A percentile compares a stretch with the other conserved stretches of the same genome.
These are phyloP conservation scores for Blastobotrys petasosporus DNA, from an alignment of 1,139 yeast species.

Conservation along the genomic window DNA sequence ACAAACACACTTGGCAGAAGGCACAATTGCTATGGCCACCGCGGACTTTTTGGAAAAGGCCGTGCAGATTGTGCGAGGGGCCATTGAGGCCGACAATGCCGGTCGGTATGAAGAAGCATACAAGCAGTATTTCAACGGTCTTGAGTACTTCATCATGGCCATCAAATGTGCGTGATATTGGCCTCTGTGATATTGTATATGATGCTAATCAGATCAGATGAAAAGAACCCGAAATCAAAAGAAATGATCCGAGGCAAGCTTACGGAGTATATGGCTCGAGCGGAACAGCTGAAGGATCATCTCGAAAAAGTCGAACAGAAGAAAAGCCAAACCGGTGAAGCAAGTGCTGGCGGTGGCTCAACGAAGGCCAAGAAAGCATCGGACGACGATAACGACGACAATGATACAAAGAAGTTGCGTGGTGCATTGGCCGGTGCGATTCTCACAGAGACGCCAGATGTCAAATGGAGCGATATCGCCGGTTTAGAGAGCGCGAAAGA, in stretches of 20 bases:
- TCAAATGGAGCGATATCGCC: constrained; percentile 92
- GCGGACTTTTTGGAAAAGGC: constrained; percentile 89
- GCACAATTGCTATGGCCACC: constrained; percentile 41
- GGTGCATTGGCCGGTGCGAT: constrained; percentile 93
- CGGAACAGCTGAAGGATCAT: constrained; percentile 90
- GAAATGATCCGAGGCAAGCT: constrained; percentile 84
- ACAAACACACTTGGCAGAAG: background rate
- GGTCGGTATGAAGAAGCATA: constrained; percentile 92
- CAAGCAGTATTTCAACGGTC: constrained; percentile 83
- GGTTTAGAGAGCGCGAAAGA: constrained; percentile 95
- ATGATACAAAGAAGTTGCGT: constrained; percentile 79
- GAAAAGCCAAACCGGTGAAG: constrained; percentile 40
- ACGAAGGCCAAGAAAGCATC: constrained; percentile 46
- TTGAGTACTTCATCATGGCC: constrained; percentile 93
- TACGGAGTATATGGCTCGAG: constrained; percentile 85
- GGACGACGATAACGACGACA: constrained; percentile 63
- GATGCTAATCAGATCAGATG: constrained; percentile 41
- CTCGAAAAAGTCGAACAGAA: constrained; percentile 56
- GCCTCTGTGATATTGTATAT: background rate
- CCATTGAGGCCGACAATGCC: constrained; percentile 91
- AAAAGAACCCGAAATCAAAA: constrained; percentile 83
- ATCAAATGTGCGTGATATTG: constrained; percentile 49
- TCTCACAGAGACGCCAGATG: constrained; percentile 86
- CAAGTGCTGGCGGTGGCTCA: constrained; percentile 47
- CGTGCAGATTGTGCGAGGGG: constrained; percentile 86